phyloP scores from a whole-genome alignment of 129 eudicot species.

The Artemisia annua region DNA sequence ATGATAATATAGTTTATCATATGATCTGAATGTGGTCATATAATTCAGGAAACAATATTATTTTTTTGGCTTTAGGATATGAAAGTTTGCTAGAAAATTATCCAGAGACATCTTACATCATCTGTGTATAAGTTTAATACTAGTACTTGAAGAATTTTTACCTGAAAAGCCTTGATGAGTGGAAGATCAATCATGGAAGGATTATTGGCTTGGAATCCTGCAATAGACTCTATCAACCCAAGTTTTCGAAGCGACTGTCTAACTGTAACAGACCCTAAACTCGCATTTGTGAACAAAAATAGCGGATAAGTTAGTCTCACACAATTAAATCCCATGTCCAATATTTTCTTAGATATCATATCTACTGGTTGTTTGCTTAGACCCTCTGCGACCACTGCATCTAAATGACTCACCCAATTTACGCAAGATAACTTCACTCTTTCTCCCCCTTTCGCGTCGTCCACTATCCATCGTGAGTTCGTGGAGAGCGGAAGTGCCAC shows the following conservation, averaged over 20 bases:
- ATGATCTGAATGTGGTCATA: not conserved
- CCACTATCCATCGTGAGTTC: conserved; percentile 81
- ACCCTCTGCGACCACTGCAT: conserved; percentile 83
- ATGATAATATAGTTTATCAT: not conserved
- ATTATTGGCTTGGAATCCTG: conserved; percentile 75
- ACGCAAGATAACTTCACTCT: conserved; percentile 85
- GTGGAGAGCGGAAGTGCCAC: conserved; percentile 67
- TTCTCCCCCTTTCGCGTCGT: conserved; percentile 43
- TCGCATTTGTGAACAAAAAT: conserved; percentile 57
- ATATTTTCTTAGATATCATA: conserved; percentile 52
- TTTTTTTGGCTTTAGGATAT: too few relatives aligned
- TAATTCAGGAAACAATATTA: not conserved
- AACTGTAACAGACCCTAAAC: conserved; percentile 57
- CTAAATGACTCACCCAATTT: conserved; percentile 85
- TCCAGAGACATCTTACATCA: too few relatives aligned
- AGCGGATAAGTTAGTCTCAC: conserved; percentile 90
- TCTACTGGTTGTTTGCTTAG: conserved; percentile 83
- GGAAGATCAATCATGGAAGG: conserved; percentile 73
- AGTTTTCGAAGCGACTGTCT: conserved; percentile 68
- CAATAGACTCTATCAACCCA: conserved; percentile 56
- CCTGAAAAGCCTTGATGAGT: conserved; percentile 79
- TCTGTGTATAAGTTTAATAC: too few relatives aligned
- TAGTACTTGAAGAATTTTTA: conserved; percentile 6
- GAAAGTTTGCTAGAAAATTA: too few relatives aligned
- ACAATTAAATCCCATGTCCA: conserved; percentile 71